A percentile compares a stretch with the other conserved stretches of the same genome.
phyloP scores from a whole-genome alignment of 83 land plant species.

The Picea abies region DNA sequence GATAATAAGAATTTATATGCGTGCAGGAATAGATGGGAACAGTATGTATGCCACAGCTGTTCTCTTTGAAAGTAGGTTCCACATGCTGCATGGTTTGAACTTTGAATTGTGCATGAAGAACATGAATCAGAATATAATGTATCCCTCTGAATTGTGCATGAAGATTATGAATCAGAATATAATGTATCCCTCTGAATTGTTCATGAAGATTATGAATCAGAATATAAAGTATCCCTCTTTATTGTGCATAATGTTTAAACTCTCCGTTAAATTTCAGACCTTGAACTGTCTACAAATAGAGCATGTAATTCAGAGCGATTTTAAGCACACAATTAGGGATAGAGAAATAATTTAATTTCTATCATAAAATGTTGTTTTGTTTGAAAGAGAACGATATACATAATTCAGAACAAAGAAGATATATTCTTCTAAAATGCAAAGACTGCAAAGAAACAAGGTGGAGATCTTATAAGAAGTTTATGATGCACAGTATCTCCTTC shows the following conservation, averaged over 20 bases:
- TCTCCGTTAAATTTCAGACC: not conserved
- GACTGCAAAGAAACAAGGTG: not conserved
- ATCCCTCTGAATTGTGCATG: not conserved
- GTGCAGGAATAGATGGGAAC: not conserved
- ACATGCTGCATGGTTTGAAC: not conserved
- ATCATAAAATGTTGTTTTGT: not conserved
- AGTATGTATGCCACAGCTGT: not conserved
- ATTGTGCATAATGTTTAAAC: too few species aligned
- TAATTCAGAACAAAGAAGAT: not conserved
- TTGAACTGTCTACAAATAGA: not conserved
- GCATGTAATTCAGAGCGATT: not conserved
- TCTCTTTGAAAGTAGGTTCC: not conserved
- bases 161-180: not conserved
- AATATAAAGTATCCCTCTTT: too few species aligned
- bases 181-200: too few species aligned
- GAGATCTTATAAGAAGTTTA: not conserved
- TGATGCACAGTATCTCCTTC: not conserved
- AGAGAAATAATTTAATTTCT: not conserved
- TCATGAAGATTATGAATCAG: too few species aligned
- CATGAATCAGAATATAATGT: too few species aligned
- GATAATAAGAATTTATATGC: not conserved
- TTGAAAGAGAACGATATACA: not conserved
- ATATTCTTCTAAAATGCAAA: not conserved
- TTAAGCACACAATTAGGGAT: not conserved
- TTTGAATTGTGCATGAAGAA: too few species aligned